Percentiles rank a stretch among this genome's conserved stretches.
phyloP scores from a whole-genome alignment of 352 stramenopile genomes.

The Thalassiosira sp. region DNA sequence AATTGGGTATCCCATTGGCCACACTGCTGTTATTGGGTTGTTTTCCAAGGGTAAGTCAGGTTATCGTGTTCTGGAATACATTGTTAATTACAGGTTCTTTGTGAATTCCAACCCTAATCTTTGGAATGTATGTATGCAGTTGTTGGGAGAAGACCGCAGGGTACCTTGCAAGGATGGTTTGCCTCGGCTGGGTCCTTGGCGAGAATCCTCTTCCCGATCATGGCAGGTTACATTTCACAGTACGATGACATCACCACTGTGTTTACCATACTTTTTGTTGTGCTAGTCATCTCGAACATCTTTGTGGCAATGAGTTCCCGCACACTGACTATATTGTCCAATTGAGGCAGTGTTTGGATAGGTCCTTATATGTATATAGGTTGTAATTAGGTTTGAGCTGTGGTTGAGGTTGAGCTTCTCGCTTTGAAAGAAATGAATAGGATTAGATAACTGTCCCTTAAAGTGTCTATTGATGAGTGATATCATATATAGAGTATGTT shows the following conservation, averaged over 20 bases:
- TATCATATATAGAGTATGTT: too few species aligned
- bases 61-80: constrained; percentile 5
- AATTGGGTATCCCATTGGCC: constrained; percentile 86
- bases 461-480: too few species aligned
- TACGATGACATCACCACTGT: constrained; percentile 69
- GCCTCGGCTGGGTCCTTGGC: constrained; percentile 83
- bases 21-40: constrained; percentile 86
- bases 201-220: constrained; percentile 84
- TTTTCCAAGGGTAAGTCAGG: constrained; percentile 85
- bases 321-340: constrained; percentile 60
- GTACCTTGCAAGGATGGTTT: constrained; percentile 84
- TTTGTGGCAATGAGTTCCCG: constrained; percentile 53
- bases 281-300: constrained; percentile 66
- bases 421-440: neutral
- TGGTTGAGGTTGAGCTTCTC: neutral
- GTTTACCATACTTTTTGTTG: constrained; percentile 67
- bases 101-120: too few species aligned
- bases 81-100: too few species aligned
- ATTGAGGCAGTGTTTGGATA: neutral
- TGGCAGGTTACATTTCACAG: constrained; percentile 78
- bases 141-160: constrained; percentile 81
- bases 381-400: neutral
- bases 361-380: neutral
- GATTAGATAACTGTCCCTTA: too few species aligned
- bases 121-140: too few species aligned